A percentile compares a stretch with the other conserved stretches of the same genome.
These are phyloP conservation scores for Phyllostachys edulis DNA, from an alignment of 176 grass and related monocot genomes.

Conservation along the genomic window DNA sequence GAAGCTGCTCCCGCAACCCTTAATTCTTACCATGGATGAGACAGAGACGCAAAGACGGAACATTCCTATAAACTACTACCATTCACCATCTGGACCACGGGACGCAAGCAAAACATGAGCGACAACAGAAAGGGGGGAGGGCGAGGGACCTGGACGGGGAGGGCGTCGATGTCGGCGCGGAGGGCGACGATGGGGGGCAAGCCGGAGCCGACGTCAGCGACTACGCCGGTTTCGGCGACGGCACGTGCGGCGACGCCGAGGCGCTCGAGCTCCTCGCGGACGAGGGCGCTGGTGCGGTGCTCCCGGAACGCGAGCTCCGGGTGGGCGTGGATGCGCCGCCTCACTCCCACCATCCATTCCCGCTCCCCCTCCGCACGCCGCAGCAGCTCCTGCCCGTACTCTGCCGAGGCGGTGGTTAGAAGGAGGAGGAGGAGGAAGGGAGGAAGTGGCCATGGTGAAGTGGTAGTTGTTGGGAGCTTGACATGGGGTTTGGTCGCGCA, in stretches of 20 bases:
- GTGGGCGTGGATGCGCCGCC: constrained; percentile 77
- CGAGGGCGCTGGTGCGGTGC: constrained; percentile 69
- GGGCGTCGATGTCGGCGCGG: constrained; percentile 94
- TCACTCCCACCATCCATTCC: constrained; percentile 67
- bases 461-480: background rate
- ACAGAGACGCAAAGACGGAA: background rate
- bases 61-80: background rate
- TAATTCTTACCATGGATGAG: background rate
- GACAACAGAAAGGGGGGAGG: background rate
- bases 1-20: background rate
- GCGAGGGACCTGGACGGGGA: constrained; percentile 62
- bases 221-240: constrained; percentile 65
- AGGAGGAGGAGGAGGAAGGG: background rate
- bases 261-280: constrained; percentile 67
- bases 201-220: constrained; percentile 77
- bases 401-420: constrained; percentile 3
- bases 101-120: background rate
- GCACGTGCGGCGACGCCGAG: constrained; percentile 53
- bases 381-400: constrained; percentile 63
- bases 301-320: constrained; percentile 89
- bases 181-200: constrained; percentile 66
- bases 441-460: constrained; percentile 20
- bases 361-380: constrained; percentile 47
- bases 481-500: background rate
- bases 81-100: background rate